phyloP scores from a whole-genome alignment of 345 rosid genomes.

The Eucalyptus viminalis region DNA sequence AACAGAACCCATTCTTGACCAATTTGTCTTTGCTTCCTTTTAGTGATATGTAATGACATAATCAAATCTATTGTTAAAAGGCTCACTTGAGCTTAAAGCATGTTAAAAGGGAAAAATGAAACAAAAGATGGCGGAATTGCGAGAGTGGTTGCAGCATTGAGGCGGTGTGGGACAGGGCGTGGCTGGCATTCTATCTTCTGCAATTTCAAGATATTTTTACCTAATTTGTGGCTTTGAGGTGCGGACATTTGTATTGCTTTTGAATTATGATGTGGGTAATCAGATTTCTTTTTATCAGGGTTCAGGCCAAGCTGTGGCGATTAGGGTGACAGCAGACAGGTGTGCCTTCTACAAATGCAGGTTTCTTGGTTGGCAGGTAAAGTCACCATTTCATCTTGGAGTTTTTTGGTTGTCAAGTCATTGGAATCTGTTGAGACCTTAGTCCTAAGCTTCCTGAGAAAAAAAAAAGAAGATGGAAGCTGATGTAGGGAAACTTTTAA shows the following conservation, averaged over 20 bases:
- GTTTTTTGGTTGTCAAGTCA: neutral
- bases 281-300: constrained; percentile 28
- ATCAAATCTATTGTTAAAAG: neutral
- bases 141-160: neutral
- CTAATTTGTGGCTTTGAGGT: neutral
- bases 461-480: neutral
- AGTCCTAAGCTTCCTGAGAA: neutral
- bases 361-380: constrained; percentile 98
- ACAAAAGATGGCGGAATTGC: neutral
- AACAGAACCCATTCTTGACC: neutral
- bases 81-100: neutral
- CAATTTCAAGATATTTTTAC: neutral
- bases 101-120: neutral
- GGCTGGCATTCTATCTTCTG: neutral
- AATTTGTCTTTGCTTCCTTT: neutral
- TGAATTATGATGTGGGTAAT: neutral
- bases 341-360: constrained; percentile 95
- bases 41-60: neutral
- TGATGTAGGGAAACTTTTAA: neutral
- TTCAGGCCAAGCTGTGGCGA: constrained; percentile 96
- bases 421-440: neutral
- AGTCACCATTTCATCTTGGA: neutral
- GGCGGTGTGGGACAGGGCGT: neutral
- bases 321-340: constrained; percentile 88
- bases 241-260: neutral